phyloP scores from a whole-genome alignment of 2,329 filamentous ascomycete species.

The Didymella pomorum region DNA sequence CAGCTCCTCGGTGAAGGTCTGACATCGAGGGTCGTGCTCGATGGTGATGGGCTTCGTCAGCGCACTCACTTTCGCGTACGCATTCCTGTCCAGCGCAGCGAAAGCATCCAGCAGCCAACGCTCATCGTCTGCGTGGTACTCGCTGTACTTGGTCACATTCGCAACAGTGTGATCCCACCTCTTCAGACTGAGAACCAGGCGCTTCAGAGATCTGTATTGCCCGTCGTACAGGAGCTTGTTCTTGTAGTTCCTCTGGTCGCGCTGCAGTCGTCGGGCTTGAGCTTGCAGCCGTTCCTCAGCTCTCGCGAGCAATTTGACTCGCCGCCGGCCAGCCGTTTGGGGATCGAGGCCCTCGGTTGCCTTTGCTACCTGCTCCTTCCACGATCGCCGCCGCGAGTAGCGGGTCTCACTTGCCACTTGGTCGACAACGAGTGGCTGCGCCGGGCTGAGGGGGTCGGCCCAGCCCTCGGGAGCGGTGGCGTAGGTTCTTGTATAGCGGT shows the following conservation, averaged over 20 bases:
- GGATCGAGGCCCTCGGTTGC: neutral
- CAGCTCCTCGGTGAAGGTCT: constrained; percentile 20
- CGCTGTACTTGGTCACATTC: constrained; percentile 17
- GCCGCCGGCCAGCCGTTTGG: constrained; percentile 13
- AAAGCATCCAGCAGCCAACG: constrained; percentile 29
- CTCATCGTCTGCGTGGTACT: constrained; percentile 2
- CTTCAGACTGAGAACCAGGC: constrained; percentile 34
- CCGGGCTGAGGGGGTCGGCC: neutral
- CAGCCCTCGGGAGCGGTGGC: constrained; percentile 6
- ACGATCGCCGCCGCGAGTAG: constrained; percentile 10
- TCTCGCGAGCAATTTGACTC: constrained; percentile 22
- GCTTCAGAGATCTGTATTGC: constrained; percentile 41
- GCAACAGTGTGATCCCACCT: constrained; percentile 20
- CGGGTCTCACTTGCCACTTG: neutral
- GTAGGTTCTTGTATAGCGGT: constrained; percentile 24
- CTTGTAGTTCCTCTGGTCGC: neutral
- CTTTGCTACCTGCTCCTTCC: constrained; percentile 4
- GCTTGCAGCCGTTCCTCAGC: constrained; percentile 5
- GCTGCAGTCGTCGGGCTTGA: constrained; percentile 6
- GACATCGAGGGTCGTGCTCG: constrained; percentile 31
- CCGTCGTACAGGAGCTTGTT: constrained; percentile 26
- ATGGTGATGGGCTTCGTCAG: constrained; percentile 30
- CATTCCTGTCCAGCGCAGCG: constrained; percentile 37
- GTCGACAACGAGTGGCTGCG: neutral
- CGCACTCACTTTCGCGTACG: constrained; percentile 29